Evolutionary conservation across 257 asterid genomes (phyloP).

Genomic region (Ophiorrhiza pumila): DNA sequence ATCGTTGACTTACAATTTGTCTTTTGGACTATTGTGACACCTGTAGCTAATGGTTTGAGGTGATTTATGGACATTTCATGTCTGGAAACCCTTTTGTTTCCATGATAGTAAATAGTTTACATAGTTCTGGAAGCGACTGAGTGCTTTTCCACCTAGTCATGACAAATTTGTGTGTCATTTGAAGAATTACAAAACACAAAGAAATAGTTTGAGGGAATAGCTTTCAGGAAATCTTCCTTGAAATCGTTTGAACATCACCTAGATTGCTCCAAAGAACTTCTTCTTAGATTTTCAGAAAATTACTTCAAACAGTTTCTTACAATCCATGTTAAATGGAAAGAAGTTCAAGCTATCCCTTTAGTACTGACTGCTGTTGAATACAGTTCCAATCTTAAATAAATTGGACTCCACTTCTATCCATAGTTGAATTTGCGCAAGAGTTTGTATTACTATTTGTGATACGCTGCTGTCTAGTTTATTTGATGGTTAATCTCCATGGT

Average conservation of each 20-base stretch:
- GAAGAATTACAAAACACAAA: no score
- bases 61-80: neutral
- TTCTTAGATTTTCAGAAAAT: no score
- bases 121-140: neutral
- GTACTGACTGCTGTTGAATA: no score
- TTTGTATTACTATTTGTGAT: no score
- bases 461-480: no score
- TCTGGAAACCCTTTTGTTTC: neutral
- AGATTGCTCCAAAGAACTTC: neutral
- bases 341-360: no score
- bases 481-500: no score
- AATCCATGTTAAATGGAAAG: no score
- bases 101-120: neutral
- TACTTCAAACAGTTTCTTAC: no score
- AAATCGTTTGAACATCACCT: neutral
- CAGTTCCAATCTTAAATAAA: no score
- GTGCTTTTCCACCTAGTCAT: neutral
- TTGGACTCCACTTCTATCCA: no score
- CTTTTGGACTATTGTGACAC: neutral
- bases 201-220: neutral
- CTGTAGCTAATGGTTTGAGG: neutral
- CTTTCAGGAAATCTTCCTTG: neutral
- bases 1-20: neutral
- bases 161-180: neutral
- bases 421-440: no score